These are phyloP conservation scores for Bretziella fagacearum DNA, from an alignment of 2,329 filamentous ascomycete species.

Conservation along the genomic window DNA sequence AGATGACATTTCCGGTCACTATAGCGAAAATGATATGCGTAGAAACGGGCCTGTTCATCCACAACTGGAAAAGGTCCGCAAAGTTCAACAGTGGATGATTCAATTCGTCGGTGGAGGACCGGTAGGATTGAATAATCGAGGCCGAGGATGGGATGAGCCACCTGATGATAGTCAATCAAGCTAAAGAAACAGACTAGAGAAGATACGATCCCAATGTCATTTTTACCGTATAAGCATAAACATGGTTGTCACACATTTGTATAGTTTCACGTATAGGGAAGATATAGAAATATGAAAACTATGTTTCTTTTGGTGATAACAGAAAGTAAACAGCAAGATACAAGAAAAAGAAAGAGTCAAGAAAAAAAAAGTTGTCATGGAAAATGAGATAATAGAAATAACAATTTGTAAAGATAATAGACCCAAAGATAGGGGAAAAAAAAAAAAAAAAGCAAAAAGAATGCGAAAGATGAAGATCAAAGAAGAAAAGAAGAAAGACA, in stretches of 20 bases:
- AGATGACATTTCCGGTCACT: slow-evolving; percentile 38
- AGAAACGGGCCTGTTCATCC: slow-evolving; percentile 22
- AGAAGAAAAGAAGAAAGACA: not conserved
- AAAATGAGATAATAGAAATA: not conserved
- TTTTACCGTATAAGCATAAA: too few species aligned
- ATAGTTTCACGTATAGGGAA: too few species aligned
- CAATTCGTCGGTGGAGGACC: slow-evolving; percentile 38
- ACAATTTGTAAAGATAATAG: too few species aligned
- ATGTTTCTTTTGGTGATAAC: not conserved
- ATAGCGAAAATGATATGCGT: slow-evolving; percentile 34
- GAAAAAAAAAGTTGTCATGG: not conserved
- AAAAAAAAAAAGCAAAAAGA: not conserved
- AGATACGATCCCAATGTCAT: too few species aligned
- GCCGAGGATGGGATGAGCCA: too few species aligned
- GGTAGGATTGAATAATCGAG: too few species aligned
- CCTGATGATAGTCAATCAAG: too few species aligned
- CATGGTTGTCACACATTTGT: too few species aligned
- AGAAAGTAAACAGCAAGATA: not conserved
- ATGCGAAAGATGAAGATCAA: not conserved
- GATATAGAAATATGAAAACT: too few species aligned
- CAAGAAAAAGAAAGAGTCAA: not conserved
- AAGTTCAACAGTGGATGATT: slow-evolving; percentile 59
- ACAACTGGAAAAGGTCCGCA: slow-evolving; percentile 45
- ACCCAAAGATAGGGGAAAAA: not conserved
- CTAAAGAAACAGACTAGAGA: too few species aligned